phyloP scores from a whole-genome alignment of 768 basidiomycete genomes.

The Nidularia sp. region DNA sequence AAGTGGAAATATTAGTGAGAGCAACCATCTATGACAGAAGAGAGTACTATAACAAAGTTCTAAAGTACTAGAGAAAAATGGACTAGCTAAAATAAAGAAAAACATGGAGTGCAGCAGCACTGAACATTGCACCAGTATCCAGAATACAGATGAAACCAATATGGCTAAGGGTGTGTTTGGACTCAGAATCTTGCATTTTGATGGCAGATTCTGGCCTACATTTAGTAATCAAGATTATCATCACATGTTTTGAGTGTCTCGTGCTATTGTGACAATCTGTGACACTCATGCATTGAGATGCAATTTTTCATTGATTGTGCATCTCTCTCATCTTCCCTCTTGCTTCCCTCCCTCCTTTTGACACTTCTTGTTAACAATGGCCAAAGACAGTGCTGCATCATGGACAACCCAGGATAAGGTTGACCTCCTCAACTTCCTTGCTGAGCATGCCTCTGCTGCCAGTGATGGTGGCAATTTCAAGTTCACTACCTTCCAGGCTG shows the following conservation, averaged over 20 bases:
- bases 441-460: constrained; percentile 7
- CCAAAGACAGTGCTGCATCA: background rate
- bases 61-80: too few relatives aligned
- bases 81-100: too few relatives aligned
- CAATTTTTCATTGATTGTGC: constrained; percentile 1
- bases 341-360: background rate
- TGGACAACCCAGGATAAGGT: constrained; percentile 9
- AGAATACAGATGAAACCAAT: too few relatives aligned
- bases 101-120: too few relatives aligned
- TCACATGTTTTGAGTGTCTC: background rate
- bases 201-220: too few relatives aligned
- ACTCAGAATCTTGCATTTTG: too few relatives aligned
- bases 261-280: constrained; percentile 5
- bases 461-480: constrained; percentile 18
- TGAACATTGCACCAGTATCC: too few relatives aligned
- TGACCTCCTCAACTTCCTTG: constrained; percentile 8
- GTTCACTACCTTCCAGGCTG: constrained; percentile 8
- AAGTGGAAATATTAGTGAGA: too few relatives aligned
- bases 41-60: too few relatives aligned
- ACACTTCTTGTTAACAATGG: background rate
- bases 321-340: background rate
- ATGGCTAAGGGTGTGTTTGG: too few relatives aligned
- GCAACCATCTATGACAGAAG: too few relatives aligned
- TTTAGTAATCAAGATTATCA: background rate
- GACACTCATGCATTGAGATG: background rate